phyloP scores from a whole-genome alignment of 2,329 filamentous ascomycete species.

The Seiridium cupressi region DNA sequence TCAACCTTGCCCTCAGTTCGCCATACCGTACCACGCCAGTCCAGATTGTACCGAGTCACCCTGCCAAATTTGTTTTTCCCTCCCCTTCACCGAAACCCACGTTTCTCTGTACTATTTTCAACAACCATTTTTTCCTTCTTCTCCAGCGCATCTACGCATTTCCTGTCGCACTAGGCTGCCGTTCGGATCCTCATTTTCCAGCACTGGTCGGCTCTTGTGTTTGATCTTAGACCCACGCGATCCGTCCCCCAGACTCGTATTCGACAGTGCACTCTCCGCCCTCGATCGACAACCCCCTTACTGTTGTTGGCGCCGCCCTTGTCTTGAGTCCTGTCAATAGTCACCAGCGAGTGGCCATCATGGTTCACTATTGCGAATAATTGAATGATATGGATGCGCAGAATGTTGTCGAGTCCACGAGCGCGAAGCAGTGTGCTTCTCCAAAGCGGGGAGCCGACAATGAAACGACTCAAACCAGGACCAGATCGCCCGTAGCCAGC shows the following conservation, averaged over 20 bases:
- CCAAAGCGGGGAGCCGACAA: constrained; percentile 42
- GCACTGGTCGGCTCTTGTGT: not conserved
- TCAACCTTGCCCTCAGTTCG: not conserved
- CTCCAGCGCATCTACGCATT: too few relatives aligned
- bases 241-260: not conserved
- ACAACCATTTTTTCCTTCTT: not conserved
- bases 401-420: constrained; percentile 63
- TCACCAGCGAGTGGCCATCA: constrained; percentile 48
- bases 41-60: not conserved
- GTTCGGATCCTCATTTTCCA: not conserved
- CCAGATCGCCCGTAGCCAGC: constrained; percentile 15
- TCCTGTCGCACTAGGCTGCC: not conserved
- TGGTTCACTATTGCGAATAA: constrained; percentile 54
- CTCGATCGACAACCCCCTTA: constrained; percentile 6
- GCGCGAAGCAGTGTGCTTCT: constrained; percentile 57
- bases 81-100: not conserved
- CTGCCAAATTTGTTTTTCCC: not conserved
- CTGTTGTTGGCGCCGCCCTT: not conserved
- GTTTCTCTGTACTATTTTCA: constrained; percentile 3
- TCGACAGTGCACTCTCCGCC: not conserved
- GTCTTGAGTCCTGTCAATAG: constrained; percentile 15
- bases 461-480: constrained; percentile 27
- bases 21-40: not conserved
- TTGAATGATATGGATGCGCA: constrained; percentile 69
- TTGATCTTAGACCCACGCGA: not conserved